Conservation (phyloP, 2,329 filamentous ascomycete species). For the Pseudocercospora ulei region DNA sequence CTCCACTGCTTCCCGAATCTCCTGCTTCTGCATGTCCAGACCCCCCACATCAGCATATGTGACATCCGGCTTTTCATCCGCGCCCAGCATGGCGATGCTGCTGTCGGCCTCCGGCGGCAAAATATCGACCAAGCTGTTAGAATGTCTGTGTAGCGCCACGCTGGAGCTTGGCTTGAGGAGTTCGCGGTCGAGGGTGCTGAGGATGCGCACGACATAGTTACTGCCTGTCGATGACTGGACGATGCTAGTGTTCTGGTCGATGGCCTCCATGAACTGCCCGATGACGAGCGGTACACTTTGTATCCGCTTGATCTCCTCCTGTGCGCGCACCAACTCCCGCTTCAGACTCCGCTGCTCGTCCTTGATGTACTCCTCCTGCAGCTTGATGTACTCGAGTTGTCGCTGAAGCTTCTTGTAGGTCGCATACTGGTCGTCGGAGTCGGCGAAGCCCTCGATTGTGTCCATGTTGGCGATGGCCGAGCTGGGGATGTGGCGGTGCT, state of each 20-base stretch:
- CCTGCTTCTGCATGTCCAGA: slow-evolving; percentile 98
- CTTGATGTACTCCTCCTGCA: slow-evolving; percentile 99
- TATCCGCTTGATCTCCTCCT: slow-evolving; percentile 99
- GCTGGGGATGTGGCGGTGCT: slow-evolving; percentile 61
- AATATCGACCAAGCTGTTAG: slow-evolving; percentile 96
- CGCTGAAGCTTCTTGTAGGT: slow-evolving; percentile 93
- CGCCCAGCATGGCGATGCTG: slow-evolving; percentile 94
- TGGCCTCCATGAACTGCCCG: slow-evolving; percentile 99
- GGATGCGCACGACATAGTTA: slow-evolving; percentile 96
- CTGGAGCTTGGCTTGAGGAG: slow-evolving; percentile 96
- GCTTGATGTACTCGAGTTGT: slow-evolving; percentile 91
- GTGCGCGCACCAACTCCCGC: slow-evolving; percentile 88
- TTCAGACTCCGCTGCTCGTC: slow-evolving; percentile 98
- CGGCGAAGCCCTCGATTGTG: slow-evolving; percentile 72
- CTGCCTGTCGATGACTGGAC: slow-evolving; percentile 97
- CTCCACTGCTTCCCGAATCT: slow-evolving; percentile 96
- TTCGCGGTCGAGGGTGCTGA: slow-evolving; percentile 96
- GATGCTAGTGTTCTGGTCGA: slow-evolving; percentile 98
- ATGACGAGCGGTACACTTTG: slow-evolving; percentile 97
- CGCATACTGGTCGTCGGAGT: slow-evolving; percentile 85
- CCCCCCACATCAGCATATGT: slow-evolving; percentile 97
- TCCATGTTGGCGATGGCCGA: slow-evolving; percentile 80
- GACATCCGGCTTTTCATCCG: slow-evolving; percentile 95
- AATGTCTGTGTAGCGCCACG: slow-evolving; percentile 94
- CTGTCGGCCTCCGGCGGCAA: slow-evolving; percentile 97